A percentile compares a stretch with the other conserved stretches of the same genome.
Evolutionary conservation across 306 rosid genomes (phyloP).

Genomic region (Carpinus viminea): DNA sequence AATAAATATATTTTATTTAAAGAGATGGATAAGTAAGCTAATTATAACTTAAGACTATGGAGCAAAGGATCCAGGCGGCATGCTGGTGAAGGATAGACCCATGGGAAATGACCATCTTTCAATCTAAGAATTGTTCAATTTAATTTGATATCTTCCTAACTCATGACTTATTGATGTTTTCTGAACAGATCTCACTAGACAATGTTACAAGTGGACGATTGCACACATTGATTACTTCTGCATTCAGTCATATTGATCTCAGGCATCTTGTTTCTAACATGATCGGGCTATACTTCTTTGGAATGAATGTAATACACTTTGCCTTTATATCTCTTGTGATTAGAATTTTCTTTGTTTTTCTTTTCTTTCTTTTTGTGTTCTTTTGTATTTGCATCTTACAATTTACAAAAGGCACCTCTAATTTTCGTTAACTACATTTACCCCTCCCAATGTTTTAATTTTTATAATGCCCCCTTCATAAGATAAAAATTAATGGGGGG

Average conservation of each 20-base stretch:
- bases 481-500: no score
- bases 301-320: slow-evolving; percentile 54
- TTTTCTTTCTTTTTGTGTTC: slow-evolving; percentile 5
- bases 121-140: slow-evolving; percentile 18
- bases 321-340: slow-evolving; percentile 26
- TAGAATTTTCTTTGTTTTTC: slow-evolving; percentile 9
- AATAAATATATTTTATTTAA: neutral
- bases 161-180: slow-evolving; percentile 36
- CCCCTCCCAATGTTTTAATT: no score
- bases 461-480: no score
- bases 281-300: slow-evolving; percentile 89
- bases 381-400: neutral
- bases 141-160: slow-evolving; percentile 22
- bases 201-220: slow-evolving; percentile 68
- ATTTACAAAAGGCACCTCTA: neutral
- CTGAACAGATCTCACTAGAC: slow-evolving; percentile 67
- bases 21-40: neutral
- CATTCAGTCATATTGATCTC: slow-evolving; percentile 75
- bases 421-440: no score
- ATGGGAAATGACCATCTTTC: slow-evolving; percentile 16
- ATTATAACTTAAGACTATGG: neutral
- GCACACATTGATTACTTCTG: slow-evolving; percentile 84
- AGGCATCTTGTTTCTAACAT: slow-evolving; percentile 72
- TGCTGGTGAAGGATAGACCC: slow-evolving; percentile 20
- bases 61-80: slow-evolving; percentile 2